These are phyloP conservation scores for Patellaria atrata DNA, from an alignment of 495 filamentous ascomycete species.

Conservation along the genomic window DNA sequence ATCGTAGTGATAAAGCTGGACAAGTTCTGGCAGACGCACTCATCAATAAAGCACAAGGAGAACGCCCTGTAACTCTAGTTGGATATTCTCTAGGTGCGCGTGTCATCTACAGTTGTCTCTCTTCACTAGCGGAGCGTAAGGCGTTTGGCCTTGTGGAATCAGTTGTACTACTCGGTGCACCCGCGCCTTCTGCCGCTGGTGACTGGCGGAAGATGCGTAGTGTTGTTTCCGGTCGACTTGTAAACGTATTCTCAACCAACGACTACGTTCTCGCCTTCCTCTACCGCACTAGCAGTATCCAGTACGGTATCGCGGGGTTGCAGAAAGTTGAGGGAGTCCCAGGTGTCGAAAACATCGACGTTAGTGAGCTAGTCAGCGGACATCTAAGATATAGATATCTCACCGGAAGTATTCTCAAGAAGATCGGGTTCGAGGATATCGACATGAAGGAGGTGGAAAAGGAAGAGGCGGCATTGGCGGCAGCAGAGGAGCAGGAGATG, in stretches of 20 bases:
- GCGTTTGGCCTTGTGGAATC: conserved; percentile 81
- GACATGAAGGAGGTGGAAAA: conserved; percentile 40
- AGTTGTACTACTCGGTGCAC: conserved; percentile 69
- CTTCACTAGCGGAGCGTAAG: conserved; percentile 54
- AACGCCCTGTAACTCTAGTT: conserved; percentile 73
- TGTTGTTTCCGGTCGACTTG: conserved; percentile 57
- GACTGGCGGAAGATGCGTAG: conserved; percentile 57
- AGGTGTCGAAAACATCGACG: conserved; percentile 61
- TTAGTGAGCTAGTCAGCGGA: conserved; percentile 56
- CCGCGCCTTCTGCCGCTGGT: conserved; percentile 49
- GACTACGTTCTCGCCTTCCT: conserved; percentile 66
- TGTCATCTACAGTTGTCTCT: conserved; percentile 71
- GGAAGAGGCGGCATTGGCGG: conserved; percentile 41
- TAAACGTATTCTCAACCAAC: conserved; percentile 66
- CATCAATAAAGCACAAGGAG: conserved; percentile 76
- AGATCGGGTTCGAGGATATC: conserved; percentile 54
- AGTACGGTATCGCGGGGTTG: conserved; percentile 63
- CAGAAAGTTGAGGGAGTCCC: conserved; percentile 49
- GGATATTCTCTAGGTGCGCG: conserved; percentile 88
- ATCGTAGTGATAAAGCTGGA: conserved; percentile 77
- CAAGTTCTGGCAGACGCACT: conserved; percentile 73
- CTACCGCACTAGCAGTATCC: conserved; percentile 61
- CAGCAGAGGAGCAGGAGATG: conserved; percentile 44
- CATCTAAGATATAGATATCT: conserved; percentile 59
- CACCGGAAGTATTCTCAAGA: conserved; percentile 50